These are phyloP conservation scores for Guyanaporus albipodus DNA, from an alignment of 768 basidiomycete species.

Conservation along the genomic window DNA sequence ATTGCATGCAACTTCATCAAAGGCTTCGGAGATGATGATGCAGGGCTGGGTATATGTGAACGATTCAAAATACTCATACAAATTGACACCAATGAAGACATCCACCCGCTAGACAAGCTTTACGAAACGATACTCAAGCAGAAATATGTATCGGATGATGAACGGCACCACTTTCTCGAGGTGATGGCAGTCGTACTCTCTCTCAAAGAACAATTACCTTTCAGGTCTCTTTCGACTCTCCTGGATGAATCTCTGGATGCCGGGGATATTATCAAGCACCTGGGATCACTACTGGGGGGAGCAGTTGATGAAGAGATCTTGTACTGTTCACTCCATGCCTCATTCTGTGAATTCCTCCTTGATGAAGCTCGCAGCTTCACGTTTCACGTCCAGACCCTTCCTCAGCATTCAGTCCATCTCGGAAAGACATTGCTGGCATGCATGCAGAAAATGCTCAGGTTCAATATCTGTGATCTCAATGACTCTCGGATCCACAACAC, in stretches of 20 bases:
- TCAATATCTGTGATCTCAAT: constrained; percentile 39
- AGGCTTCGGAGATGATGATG: constrained; percentile 11
- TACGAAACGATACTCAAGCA: constrained; percentile 19
- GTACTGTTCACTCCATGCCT: constrained; percentile 32
- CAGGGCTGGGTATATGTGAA: constrained; percentile 11
- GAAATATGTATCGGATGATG: constrained; percentile 6
- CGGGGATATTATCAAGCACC: constrained; percentile 14
- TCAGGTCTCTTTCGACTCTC: constrained; percentile 11
- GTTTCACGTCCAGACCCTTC: constrained; percentile 18
- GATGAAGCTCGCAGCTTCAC: constrained; percentile 19
- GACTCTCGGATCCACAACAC: constrained; percentile 32
- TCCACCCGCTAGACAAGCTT: constrained; percentile 18
- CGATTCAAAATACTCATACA: constrained; percentile 13
- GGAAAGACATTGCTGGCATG: constrained; percentile 25
- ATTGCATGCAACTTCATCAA: constrained; percentile 28
- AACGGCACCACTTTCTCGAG: constrained; percentile 16
- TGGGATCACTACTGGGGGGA: constrained; percentile 26
- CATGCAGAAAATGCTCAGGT: constrained; percentile 33
- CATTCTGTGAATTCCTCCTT: constrained; percentile 34
- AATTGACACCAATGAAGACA: neutral
- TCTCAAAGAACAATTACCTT: constrained; percentile 19
- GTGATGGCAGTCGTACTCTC: constrained; percentile 18
- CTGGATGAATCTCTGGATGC: constrained; percentile 7
- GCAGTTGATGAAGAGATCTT: constrained; percentile 11
- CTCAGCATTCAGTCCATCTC: constrained; percentile 16